Conservation (phyloP, 1,284 basidiomycete species). For the Tremellales sp. region DNA sequence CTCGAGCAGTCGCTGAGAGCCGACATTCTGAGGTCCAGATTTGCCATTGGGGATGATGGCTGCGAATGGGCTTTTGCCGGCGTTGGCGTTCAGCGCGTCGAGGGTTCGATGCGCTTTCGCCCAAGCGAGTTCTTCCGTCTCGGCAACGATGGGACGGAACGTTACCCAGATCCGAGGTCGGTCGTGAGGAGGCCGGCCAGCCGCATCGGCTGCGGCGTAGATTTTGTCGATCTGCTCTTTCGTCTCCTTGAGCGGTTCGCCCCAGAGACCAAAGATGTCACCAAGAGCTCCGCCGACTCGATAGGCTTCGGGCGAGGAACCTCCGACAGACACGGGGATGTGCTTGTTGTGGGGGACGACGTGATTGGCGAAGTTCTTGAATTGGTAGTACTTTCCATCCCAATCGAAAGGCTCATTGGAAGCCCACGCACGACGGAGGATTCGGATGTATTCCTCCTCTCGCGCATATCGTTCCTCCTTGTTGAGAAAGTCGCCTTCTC, state of each 20-base stretch:
- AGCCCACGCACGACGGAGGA: conserved; percentile 27
- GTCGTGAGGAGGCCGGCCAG: conserved; percentile 23
- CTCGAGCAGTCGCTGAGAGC: conserved; percentile 32
- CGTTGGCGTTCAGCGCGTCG: conserved; percentile 19
- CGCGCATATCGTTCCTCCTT: conserved; percentile 33
- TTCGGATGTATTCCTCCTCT: conserved; percentile 36
- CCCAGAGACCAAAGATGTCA: conserved; percentile 38
- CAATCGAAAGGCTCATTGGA: conserved; percentile 29
- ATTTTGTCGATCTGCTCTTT: conserved; percentile 36
- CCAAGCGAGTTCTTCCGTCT: conserved; percentile 36
- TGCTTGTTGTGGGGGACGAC: conserved; percentile 20
- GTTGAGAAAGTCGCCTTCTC: conserved; percentile 30
- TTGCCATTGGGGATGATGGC: not conserved
- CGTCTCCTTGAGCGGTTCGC: conserved; percentile 36
- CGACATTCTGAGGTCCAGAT: conserved; percentile 24
- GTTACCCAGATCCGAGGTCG: conserved; percentile 35
- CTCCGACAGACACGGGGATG: conserved; percentile 30
- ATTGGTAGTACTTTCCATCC: conserved; percentile 35
- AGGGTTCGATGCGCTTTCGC: conserved; percentile 28
- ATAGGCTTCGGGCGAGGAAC: conserved; percentile 34
- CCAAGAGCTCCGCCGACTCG: conserved; percentile 31
- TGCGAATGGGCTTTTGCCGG: not conserved
- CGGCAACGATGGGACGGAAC: conserved; percentile 35
- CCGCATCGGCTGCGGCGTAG: conserved; percentile 31
- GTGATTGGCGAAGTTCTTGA: conserved; percentile 28